These are phyloP conservation scores for Aspergillus saccharolyticus DNA, from an alignment of 495 filamentous ascomycete genomes.

Conservation along the genomic window DNA sequence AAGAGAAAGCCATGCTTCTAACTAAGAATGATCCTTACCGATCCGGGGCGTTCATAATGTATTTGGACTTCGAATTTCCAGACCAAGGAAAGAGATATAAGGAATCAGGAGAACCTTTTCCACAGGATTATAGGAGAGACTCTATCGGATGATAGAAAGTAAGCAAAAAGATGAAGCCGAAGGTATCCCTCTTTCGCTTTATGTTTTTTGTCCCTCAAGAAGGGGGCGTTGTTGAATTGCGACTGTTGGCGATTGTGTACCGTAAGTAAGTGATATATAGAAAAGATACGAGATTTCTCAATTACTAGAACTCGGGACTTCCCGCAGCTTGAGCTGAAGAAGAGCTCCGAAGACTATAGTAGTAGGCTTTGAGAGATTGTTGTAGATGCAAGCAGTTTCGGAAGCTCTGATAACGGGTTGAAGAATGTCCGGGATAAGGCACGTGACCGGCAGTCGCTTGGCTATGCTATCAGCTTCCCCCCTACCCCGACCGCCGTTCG, in stretches of 20 bases:
- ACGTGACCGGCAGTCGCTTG: background rate
- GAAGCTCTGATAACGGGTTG: background rate
- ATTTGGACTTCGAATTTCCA: background rate
- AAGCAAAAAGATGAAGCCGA: background rate
- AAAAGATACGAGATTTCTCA: background rate
- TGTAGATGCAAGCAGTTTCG: background rate
- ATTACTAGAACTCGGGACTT: background rate
- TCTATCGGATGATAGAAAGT: background rate
- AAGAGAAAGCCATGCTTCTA: background rate
- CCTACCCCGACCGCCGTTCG: too few relatives aligned
- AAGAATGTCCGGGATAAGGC: background rate
- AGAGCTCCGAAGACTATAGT: background rate
- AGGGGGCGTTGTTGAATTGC: background rate
- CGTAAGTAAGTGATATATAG: background rate
- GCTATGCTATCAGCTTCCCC: background rate
- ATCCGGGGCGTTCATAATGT: slow-evolving; percentile 69
- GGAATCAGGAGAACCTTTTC: background rate
- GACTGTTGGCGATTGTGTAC: background rate
- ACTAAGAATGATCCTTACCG: slow-evolving; percentile 37
- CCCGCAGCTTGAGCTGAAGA: background rate
- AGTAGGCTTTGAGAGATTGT: background rate
- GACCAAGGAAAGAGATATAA: background rate
- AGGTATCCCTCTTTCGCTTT: background rate
- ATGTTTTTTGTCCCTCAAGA: background rate
- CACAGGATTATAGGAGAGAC: background rate